A percentile compares a stretch with the other conserved stretches of the same genome.
Conservation (phyloP, 2,329 filamentous ascomycete genomes). For the Chlorencoelia australis region DNA sequence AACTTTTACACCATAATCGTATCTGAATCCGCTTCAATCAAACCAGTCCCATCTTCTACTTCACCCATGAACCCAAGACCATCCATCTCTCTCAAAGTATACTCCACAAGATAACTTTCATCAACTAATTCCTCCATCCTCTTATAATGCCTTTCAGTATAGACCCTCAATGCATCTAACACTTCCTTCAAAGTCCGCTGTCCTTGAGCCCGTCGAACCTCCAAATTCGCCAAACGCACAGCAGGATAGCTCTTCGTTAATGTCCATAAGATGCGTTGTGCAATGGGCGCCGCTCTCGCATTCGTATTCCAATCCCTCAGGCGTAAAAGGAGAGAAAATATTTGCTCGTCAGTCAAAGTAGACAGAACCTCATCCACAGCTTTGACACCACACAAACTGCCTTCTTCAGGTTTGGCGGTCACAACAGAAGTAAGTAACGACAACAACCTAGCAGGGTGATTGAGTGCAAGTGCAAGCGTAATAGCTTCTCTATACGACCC, state of each 20-base stretch:
- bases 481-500: conserved; percentile 91
- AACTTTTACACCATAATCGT: conserved; percentile 7
- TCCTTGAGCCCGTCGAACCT: conserved; percentile 45
- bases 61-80: conserved; percentile 20
- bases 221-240: conserved; percentile 62
- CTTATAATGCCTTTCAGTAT: conserved; percentile 89
- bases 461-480: conserved; percentile 80
- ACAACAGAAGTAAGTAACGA: conserved; percentile 75
- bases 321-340: conserved; percentile 71
- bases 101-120: conserved; percentile 90
- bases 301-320: conserved; percentile 98
- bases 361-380: conserved; percentile 77
- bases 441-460: conserved; percentile 83
- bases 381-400: conserved; percentile 52
- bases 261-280: conserved; percentile 74
- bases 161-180: conserved; percentile 74
- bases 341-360: conserved; percentile 72
- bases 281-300: conserved; percentile 71
- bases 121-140: conserved; percentile 83
- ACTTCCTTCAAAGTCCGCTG: conserved; percentile 71
- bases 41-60: background rate
- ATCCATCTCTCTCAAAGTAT: conserved; percentile 90
- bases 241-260: conserved; percentile 75
- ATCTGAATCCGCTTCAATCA: conserved; percentile 1
- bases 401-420: conserved; percentile 49